Percentiles rank a stretch among this genome's conserved stretches.
These are phyloP conservation scores for Paulownia fortunei DNA, from an alignment of 257 asterid genomes.

Conservation along the genomic window DNA sequence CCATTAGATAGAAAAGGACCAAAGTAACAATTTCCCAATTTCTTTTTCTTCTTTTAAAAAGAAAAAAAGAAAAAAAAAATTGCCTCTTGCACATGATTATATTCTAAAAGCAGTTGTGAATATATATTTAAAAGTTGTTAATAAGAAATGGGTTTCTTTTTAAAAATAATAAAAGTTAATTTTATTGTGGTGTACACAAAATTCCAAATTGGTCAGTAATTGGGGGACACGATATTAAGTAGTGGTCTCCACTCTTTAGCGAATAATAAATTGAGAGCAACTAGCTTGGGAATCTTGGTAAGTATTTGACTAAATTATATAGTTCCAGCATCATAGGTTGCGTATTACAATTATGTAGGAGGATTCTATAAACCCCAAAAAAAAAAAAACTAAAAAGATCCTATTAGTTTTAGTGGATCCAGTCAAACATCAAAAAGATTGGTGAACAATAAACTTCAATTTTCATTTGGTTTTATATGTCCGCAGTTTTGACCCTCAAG, in stretches of 20 bases:
- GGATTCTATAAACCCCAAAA: background rate
- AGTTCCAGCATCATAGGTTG: slow-evolving; percentile 45
- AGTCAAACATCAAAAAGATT: background rate
- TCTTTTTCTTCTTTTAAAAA: background rate
- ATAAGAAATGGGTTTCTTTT: background rate
- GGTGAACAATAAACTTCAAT: background rate
- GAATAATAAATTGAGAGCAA: background rate
- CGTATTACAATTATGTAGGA: slow-evolving; percentile 17
- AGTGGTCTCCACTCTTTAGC: slow-evolving; percentile 27
- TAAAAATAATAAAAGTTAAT: background rate
- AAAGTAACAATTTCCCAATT: background rate
- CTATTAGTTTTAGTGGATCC: background rate
- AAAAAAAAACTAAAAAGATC: slow-evolving; percentile 8
- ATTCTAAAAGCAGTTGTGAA: background rate
- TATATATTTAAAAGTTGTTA: background rate
- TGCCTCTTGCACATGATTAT: slow-evolving; percentile 27
- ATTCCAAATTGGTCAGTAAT: slow-evolving; percentile 23
- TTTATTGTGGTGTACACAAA: background rate
- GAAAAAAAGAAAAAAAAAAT: background rate
- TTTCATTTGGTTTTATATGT: background rate
- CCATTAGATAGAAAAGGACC: background rate
- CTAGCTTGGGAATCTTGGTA: background rate
- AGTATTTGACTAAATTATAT: slow-evolving; percentile 17
- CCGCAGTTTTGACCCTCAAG: background rate
- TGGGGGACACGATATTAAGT: slow-evolving; percentile 34